Evolutionary conservation across 306 rosid species (phyloP).

Genomic region (Datisca glomerata): DNA sequence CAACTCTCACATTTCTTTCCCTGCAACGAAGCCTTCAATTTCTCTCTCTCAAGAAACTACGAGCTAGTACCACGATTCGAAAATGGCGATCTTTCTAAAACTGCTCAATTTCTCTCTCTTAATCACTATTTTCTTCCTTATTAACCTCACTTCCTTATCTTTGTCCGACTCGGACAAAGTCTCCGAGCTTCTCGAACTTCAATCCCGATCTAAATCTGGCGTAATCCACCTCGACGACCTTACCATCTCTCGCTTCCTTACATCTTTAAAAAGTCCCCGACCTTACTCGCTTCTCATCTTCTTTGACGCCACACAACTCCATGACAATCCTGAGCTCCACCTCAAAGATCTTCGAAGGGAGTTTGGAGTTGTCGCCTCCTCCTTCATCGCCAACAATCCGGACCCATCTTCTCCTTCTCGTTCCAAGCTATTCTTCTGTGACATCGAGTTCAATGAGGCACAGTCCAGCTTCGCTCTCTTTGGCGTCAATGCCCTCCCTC

Average conservation of each 20-base stretch:
- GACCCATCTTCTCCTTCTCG: slow-evolving; percentile 31
- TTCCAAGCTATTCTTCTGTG: slow-evolving; percentile 60
- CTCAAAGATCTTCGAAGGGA: slow-evolving; percentile 67
- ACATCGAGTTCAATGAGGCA: slow-evolving; percentile 72
- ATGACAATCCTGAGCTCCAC: slow-evolving; percentile 70
- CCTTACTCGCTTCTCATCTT: slow-evolving; percentile 61
- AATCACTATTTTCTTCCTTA: not conserved
- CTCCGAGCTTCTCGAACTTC: slow-evolving; percentile 47
- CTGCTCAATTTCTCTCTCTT: no score
- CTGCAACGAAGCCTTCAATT: no score
- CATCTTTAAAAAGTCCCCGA: slow-evolving; percentile 43
- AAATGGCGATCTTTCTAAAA: no score
- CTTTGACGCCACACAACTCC: slow-evolving; percentile 85
- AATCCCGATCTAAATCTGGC: slow-evolving; percentile 63
- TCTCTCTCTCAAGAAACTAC: no score
- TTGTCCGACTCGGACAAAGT: slow-evolving; percentile 31
- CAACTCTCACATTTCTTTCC: no score
- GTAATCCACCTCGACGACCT: slow-evolving; percentile 68
- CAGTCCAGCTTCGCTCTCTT: slow-evolving; percentile 53
- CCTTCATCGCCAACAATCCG: slow-evolving; percentile 50
- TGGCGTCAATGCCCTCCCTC: slow-evolving; percentile 84
- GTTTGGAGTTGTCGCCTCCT: slow-evolving; percentile 50
- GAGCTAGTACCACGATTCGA: no score
- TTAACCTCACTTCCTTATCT: slow-evolving; percentile 4
- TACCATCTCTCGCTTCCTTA: slow-evolving; percentile 44